Evolutionary conservation across 768 basidiomycete species (phyloP), one percentile per base, ranked within the genome.

Genomic region (Mrakia hoshinonis): DNA sequence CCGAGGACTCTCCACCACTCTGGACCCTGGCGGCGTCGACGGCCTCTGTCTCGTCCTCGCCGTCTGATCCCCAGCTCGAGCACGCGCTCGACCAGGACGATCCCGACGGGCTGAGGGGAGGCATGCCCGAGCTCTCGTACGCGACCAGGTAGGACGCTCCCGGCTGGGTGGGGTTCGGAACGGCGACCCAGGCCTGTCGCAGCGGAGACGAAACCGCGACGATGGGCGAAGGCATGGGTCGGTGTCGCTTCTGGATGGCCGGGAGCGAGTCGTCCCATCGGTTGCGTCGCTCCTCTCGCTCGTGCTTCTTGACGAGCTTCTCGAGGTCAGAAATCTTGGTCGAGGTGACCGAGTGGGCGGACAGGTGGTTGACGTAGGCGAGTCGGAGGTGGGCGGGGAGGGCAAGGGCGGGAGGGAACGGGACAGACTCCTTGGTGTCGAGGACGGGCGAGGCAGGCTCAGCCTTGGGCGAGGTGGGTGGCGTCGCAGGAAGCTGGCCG

Each of bases 281-380:
- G 43, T 78, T 67, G 68, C 78, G 78, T 31, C 76, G 73, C 65
- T 79, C 78, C 60, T 79, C 80, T 13, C 76, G 69, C 64, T 79
- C 76, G 71, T 79, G 77, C 39, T 73, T 70, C 18, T 58, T 39
- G 34, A 55, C 54, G 54, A 80, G 76, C 48, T 76, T 76, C 61
- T 76, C 76, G 73, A 78, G 75, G 58, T 73, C 46, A 62, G 61
- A 58, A 26, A 77, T 39, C 26, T 76, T 70, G 15, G 74, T 71
- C n/a, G 76, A 76, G 65, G 78, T 72, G 39, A 69, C 64, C 18
- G 74, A 75, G 58, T 79, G 70, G 13, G 69, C 47, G 48, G 76
- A 74, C 39, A 79, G 75, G 38, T 76, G 74, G n/a, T 71, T 60
- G 18, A 77, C 69, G 74, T 80, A 80, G 18, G 69, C 48, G 18